phyloP scores from a whole-genome alignment of 257 asterid genomes.

The Henckelia pumila region DNA sequence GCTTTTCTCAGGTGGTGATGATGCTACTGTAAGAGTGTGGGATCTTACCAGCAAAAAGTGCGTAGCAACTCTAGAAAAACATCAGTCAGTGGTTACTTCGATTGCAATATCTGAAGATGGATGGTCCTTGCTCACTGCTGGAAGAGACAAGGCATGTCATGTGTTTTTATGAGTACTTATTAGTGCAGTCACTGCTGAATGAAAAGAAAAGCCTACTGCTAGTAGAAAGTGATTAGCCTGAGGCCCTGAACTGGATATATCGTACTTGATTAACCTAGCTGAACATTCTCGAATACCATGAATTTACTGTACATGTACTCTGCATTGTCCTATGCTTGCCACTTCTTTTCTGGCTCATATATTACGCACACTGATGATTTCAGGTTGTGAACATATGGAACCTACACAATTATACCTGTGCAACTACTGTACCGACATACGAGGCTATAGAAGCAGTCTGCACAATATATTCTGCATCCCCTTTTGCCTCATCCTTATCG shows the following conservation, averaged over 20 bases:
- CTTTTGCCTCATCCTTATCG: constrained; percentile 51
- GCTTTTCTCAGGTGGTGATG: constrained; percentile 92
- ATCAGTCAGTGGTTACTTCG: constrained; percentile 88
- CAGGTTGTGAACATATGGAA: constrained; percentile 93
- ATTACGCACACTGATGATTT: constrained; percentile 20
- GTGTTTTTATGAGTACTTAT: neutral
- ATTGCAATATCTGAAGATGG: constrained; percentile 87
- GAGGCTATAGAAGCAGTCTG: constrained; percentile 93
- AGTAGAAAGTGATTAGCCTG: neutral
- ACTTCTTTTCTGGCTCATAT: neutral
- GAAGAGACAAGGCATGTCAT: constrained; percentile 81
- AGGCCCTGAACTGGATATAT: constrained; percentile 10
- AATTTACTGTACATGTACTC: neutral
- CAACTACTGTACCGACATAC: constrained; percentile 68
- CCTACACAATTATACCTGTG: constrained; percentile 73
- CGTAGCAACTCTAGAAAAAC: constrained; percentile 68
- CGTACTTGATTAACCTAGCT: neutral
- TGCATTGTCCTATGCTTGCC: neutral
- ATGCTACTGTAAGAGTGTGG: constrained; percentile 73
- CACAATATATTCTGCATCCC: constrained; percentile 49
- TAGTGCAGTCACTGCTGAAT: neutral
- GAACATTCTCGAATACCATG: neutral
- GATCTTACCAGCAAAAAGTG: constrained; percentile 77
- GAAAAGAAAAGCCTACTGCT: neutral
- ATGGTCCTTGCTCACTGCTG: constrained; percentile 80